Percentiles rank a stretch among this genome's conserved stretches.
Evolutionary conservation across 305 asterid species (phyloP).

Genomic region (Coffea humblotiana): DNA sequence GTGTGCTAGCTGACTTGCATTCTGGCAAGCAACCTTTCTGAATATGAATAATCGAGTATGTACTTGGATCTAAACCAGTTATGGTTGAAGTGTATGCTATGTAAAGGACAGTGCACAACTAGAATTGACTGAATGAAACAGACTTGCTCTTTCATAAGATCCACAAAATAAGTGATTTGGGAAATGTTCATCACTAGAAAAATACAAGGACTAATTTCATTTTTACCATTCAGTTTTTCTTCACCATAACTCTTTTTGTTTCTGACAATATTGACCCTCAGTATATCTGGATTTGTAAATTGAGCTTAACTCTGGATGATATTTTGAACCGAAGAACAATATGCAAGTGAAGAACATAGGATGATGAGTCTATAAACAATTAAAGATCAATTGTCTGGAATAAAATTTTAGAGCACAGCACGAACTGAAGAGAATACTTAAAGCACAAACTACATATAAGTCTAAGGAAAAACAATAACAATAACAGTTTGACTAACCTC

Average conservation of each 20-base stretch:
- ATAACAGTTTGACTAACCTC: background rate
- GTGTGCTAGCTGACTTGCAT: conserved; percentile 1
- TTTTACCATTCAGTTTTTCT: background rate
- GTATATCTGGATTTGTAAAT: background rate
- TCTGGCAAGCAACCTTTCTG: background rate
- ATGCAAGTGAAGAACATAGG: background rate
- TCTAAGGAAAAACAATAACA: background rate
- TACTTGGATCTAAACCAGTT: background rate
- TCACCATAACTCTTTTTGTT: too few species aligned
- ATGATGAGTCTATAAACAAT: background rate
- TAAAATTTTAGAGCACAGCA: background rate
- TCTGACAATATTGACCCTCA: too few species aligned
- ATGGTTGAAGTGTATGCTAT: background rate
- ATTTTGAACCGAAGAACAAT: background rate
- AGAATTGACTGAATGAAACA: background rate
- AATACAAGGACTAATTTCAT: background rate
- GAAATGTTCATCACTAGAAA: background rate
- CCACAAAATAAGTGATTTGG: background rate
- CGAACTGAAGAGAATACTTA: background rate
- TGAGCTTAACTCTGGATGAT: background rate
- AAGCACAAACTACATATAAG: background rate
- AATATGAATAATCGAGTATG: too few species aligned
- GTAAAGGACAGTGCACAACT: background rate
- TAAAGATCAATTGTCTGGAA: background rate
- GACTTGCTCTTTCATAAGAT: background rate